phyloP scores from a whole-genome alignment of 179 eudicot species.

The Drosera spatulata region DNA sequence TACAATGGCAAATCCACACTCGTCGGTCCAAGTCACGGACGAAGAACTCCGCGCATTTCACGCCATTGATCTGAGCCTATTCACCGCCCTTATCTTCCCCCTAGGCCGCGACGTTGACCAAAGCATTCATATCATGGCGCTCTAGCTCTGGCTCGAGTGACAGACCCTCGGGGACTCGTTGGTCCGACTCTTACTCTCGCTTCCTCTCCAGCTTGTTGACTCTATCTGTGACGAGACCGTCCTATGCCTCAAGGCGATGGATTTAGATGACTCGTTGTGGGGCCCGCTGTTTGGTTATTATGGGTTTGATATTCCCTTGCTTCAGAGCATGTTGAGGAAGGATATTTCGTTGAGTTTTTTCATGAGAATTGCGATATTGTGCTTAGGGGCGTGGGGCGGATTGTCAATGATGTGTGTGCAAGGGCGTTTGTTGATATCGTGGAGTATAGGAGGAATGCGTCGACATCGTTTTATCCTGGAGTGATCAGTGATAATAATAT shows the following conservation, averaged over 20 bases:
- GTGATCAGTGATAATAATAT: neutral
- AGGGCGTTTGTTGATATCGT: slow-evolving; percentile 4
- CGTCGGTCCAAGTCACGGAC: slow-evolving; percentile 1
- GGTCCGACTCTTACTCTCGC: neutral
- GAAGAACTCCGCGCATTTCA: slow-evolving; percentile 3
- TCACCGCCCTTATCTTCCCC: slow-evolving; percentile 1
- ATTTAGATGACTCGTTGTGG: neutral
- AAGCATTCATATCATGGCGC: slow-evolving; percentile 1
- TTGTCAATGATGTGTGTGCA: neutral
- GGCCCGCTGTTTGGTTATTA: neutral
- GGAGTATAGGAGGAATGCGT: neutral
- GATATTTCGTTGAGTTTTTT: slow-evolving; percentile 1
- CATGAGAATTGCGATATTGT: neutral
- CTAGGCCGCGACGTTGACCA: neutral
- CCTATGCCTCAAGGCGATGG: slow-evolving; percentile 2
- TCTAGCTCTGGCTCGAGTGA: slow-evolving; percentile 5
- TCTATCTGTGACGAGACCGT: slow-evolving; percentile 2
- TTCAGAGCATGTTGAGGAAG: neutral
- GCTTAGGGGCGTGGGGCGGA: slow-evolving; percentile 3
- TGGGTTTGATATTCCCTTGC: neutral
- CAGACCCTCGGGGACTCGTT: neutral
- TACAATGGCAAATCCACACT: too few relatives aligned
- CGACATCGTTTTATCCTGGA: neutral
- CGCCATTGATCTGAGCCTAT: slow-evolving; percentile 1
- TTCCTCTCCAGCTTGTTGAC: neutral